Evolutionary conservation across 495 filamentous ascomycete species (phyloP).

Genomic region (Achaetomiella virescens): DNA sequence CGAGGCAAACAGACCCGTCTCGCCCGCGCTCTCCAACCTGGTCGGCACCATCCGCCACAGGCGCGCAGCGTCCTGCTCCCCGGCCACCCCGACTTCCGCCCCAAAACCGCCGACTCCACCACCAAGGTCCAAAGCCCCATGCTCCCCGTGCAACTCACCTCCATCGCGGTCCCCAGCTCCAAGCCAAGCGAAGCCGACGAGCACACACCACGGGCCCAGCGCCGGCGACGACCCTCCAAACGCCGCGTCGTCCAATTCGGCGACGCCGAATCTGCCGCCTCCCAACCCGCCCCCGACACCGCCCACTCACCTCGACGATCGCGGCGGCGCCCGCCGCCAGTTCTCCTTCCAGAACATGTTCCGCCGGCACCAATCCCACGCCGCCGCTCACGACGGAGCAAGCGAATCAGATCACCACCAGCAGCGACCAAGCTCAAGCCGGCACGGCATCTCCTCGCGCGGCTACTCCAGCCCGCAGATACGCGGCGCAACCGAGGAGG

Average conservation of each 20-base stretch:
- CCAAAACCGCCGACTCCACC: conserved; percentile 10
- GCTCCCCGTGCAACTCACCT: conserved; percentile 56
- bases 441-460: conserved; percentile 42
- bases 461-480: conserved; percentile 42
- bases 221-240: conserved; percentile 27
- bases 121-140: conserved; percentile 41
- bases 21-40: conserved; percentile 50
- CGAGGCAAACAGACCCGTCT: conserved; percentile 43
- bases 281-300: conserved; percentile 37
- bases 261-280: conserved; percentile 25
- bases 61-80: conserved; percentile 46
- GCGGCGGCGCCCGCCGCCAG: conserved; percentile 55
- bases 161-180: conserved; percentile 50
- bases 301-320: conserved; percentile 50
- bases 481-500: conserved; percentile 73
- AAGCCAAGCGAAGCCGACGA: conserved; percentile 37
- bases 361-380: conserved; percentile 39
- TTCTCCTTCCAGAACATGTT: conserved; percentile 91
- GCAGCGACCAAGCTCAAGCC: conserved; percentile 19
- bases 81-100: conserved; percentile 35
- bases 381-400: conserved; percentile 28
- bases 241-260: conserved; percentile 36
- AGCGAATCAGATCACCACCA: conserved; percentile 14
- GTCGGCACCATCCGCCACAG: conserved; percentile 55
- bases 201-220: conserved; percentile 32